A percentile compares a stretch with the other conserved stretches of the same genome.
These are phyloP conservation scores for Myxozyma vanderwaltii DNA, from an alignment of 805 yeast genomes.

Conservation along the genomic window DNA sequence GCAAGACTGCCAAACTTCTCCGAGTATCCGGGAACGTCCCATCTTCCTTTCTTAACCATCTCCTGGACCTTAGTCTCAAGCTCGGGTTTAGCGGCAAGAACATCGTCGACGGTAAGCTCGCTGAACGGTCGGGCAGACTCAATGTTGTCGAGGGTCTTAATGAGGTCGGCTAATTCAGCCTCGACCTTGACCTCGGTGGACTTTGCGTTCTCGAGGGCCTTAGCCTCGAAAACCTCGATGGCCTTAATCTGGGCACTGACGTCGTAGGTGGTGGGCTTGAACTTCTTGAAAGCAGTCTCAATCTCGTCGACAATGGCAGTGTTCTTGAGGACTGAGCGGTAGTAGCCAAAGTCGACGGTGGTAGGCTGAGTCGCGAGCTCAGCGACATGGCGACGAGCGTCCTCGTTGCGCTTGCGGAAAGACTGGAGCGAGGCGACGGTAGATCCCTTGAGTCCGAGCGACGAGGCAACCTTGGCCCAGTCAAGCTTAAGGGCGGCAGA, in stretches of 20 bases:
- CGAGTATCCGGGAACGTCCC: constrained; percentile 97
- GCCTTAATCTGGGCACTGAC: constrained; percentile 86
- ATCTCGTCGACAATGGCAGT: constrained; percentile 74
- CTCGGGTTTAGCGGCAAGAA: constrained; percentile 94
- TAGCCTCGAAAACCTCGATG: constrained; percentile 89
- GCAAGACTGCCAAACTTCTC: constrained; percentile 97
- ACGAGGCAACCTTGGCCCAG: constrained; percentile 88
- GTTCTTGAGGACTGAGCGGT: constrained; percentile 82
- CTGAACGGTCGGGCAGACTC: constrained; percentile 97
- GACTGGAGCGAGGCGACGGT: constrained; percentile 86
- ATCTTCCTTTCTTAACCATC: constrained; percentile 94
- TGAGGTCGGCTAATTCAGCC: constrained; percentile 81
- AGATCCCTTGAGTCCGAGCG: constrained; percentile 88
- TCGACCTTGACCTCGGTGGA: constrained; percentile 86
- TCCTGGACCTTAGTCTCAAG: constrained; percentile 92
- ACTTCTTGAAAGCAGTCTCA: constrained; percentile 70
- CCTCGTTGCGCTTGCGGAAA: constrained; percentile 98
- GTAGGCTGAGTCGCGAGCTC: constrained; percentile 73
- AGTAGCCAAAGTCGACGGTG: constrained; percentile 76
- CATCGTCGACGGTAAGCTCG: constrained; percentile 93
- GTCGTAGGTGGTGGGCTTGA: constrained; percentile 84
- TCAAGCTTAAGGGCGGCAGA: constrained; percentile 73
- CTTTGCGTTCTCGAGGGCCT: constrained; percentile 94
- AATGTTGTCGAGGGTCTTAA: constrained; percentile 87
- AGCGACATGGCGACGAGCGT: constrained; percentile 81